phyloP scores from a whole-genome alignment of 257 asterid genomes.

The Solanum rostratum region DNA sequence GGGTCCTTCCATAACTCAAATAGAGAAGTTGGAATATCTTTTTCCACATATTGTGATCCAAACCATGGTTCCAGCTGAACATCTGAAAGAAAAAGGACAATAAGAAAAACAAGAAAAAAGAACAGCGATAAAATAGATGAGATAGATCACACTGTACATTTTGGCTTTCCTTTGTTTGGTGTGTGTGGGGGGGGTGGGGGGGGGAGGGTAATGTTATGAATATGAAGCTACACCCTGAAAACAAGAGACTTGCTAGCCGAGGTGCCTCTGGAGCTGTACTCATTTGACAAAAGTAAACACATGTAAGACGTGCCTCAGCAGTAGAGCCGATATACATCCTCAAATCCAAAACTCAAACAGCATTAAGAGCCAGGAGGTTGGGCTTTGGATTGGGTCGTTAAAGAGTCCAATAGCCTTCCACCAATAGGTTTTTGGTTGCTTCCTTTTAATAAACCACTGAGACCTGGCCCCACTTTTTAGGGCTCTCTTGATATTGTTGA shows the following conservation, averaged over 20 bases:
- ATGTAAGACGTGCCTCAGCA: background rate
- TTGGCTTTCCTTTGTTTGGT: background rate
- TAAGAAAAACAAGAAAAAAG: background rate
- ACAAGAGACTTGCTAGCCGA: background rate
- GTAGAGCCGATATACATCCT: background rate
- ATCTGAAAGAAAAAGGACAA: slow-evolving; percentile 32
- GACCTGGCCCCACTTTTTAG: no score
- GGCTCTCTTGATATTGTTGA: background rate
- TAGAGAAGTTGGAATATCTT: slow-evolving; percentile 65
- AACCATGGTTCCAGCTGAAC: slow-evolving; percentile 91
- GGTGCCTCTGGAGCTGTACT: background rate
- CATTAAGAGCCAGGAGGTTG: no score
- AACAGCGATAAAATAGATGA: background rate
- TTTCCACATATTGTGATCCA: slow-evolving; percentile 75
- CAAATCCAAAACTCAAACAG: background rate
- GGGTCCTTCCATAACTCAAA: slow-evolving; percentile 79
- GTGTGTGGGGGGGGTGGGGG: background rate
- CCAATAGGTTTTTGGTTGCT: background rate
- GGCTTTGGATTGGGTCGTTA: background rate
- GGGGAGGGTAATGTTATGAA: background rate
- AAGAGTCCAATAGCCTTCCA: background rate
- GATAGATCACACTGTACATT: background rate
- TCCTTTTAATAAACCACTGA: background rate
- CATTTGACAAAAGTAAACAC: background rate
- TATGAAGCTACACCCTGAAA: background rate